Conservation (phyloP, 768 basidiomycete species). For the Fomitopsis pulvina region DNA sequence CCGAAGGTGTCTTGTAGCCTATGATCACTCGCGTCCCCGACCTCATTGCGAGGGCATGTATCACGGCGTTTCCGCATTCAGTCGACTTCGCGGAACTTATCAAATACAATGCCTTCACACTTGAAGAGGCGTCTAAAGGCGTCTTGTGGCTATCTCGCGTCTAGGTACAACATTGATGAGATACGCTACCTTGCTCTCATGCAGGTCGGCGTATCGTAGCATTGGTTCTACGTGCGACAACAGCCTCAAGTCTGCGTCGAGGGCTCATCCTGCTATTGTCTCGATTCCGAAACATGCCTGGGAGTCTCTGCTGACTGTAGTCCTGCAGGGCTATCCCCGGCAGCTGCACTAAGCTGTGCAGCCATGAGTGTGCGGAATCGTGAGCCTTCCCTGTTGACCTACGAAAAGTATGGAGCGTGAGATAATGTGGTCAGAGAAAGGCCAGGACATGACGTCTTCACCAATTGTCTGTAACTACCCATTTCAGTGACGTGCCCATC, state of each 20-base stretch:
- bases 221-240: neutral
- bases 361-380: conserved; percentile 87
- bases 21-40: too few relatives aligned
- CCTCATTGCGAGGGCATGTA: too few relatives aligned
- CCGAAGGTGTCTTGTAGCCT: too few relatives aligned
- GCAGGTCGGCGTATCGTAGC: neutral
- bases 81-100: too few relatives aligned
- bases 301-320: neutral
- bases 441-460: conserved; percentile 19
- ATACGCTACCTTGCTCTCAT: too few relatives aligned
- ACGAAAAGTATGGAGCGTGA: neutral
- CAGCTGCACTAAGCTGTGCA: conserved; percentile 65
- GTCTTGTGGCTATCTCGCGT: too few relatives aligned
- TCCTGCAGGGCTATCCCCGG: conserved; percentile 9
- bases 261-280: neutral
- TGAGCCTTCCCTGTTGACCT: conserved; percentile 66
- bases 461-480: conserved; percentile 75
- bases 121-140: too few relatives aligned
- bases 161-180: too few relatives aligned
- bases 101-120: too few relatives aligned
- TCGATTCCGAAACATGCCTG: neutral
- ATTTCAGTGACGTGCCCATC: conserved; percentile 78
- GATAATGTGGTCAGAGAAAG: neutral
- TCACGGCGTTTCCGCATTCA: too few relatives aligned
- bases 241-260: neutral